Conservation (phyloP, 331 rosid species). For the Quercus tomentella region DNA sequence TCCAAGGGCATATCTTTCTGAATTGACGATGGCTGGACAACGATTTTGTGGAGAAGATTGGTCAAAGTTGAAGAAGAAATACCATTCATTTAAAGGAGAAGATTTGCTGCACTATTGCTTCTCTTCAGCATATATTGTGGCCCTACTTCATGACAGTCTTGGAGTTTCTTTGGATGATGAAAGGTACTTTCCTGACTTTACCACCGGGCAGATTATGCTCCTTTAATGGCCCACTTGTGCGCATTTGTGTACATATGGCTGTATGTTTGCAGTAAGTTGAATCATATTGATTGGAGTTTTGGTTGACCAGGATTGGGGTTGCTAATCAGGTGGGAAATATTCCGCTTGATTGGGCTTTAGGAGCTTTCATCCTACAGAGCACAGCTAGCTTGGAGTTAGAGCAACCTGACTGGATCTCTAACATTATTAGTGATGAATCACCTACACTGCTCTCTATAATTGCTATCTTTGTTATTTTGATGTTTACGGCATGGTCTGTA, state of each 20-base stretch:
- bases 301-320: constrained; percentile 59
- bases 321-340: constrained; percentile 74
- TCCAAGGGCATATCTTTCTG: constrained; percentile 60
- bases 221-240: background rate
- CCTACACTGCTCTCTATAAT: constrained; percentile 51
- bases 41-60: constrained; percentile 83
- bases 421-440: constrained; percentile 44
- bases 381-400: constrained; percentile 41
- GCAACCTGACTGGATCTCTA: constrained; percentile 50
- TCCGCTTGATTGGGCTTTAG: constrained; percentile 98
- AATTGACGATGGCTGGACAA: constrained; percentile 78
- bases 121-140: constrained; percentile 91
- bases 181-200: constrained; percentile 45
- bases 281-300: constrained; percentile 16
- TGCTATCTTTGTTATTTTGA: constrained; percentile 48
- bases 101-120: constrained; percentile 85
- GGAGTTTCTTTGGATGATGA: constrained; percentile 80
- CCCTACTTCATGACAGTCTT: constrained; percentile 92
- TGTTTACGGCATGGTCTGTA: constrained; percentile 82
- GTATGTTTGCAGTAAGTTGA: constrained; percentile 1
- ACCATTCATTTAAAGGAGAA: constrained; percentile 53
- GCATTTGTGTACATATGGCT: background rate
- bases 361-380: constrained; percentile 94
- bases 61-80: constrained; percentile 54
- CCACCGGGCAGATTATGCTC: background rate